Base-by-base conservation (phyloP, 768 basidiomycete species). In the Lentinula sp. region DNA sequence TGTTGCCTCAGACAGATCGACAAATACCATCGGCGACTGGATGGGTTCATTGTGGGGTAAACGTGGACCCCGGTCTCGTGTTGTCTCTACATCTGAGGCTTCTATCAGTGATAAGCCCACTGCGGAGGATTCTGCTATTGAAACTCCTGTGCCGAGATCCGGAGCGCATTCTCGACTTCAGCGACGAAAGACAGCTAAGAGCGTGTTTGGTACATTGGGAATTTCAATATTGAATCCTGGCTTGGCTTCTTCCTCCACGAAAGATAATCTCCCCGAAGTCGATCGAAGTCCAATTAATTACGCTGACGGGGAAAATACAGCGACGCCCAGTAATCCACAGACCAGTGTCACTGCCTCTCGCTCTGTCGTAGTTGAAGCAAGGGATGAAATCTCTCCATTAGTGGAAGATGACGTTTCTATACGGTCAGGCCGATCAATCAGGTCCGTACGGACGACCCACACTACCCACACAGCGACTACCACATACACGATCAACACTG, bases 1-100 rank as follows among this genome's bases (percentile, higher is more conserved):
- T 39, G 36, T 20, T 56, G 54, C 15, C 37, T 56, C 54, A n/a
- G 36, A 39, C 9, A 36, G 23, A 12, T 41, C 54, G 0, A 41
- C 77, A 0, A 76, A 58, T 59, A 53, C 41, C 35, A 66, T 90
- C 51, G 84, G 86, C 18, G 86, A 88, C 52, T 92, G 90, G 90
- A 83, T 91, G 79, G 88, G 90, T 0, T 84, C 82, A 0, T 89
- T 84, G 85, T 86, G 88, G 79, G 77, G 74, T 16, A 86, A 85
- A 68, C 78, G 82, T 9, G 46, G 37, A 15, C 59, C 50, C 12
- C 39, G 37, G 1, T 32, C 48, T 42, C 59, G 72, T 50, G 58
- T 71, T 16, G 70, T 72, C 33, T 32, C 59, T 60, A 37, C 20
- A 53, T 58, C 61, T 7, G 57, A 39, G n/a, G 45, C 13, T 46